Conservation (phyloP, 345 rosid species). For the Noccaea caerulescens region DNA sequence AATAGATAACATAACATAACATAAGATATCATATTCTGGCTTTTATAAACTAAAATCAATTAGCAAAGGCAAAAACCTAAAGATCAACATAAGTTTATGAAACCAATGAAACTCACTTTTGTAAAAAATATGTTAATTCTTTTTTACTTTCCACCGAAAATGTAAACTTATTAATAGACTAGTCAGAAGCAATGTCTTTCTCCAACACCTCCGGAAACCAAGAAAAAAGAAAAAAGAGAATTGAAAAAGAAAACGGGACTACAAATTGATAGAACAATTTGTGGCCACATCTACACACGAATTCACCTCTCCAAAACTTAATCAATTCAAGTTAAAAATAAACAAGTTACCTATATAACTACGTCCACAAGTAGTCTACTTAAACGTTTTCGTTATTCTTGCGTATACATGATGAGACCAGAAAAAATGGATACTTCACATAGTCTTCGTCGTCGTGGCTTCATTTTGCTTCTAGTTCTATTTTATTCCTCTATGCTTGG, state of each 20-base stretch:
- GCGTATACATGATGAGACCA: not conserved
- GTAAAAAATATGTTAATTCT: too few relatives aligned
- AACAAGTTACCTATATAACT: not conserved
- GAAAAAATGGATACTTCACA: constrained; percentile 23
- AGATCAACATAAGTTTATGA: too few relatives aligned
- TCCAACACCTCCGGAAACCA: constrained; percentile 22
- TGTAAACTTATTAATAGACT: constrained; percentile 18
- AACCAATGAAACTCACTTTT: too few relatives aligned
- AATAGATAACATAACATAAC: too few relatives aligned
- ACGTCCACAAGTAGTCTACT: constrained; percentile 8
- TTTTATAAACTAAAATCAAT: too few relatives aligned
- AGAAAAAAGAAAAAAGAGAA: not conserved
- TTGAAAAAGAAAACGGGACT: not conserved
- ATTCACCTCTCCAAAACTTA: not conserved
- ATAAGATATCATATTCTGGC: too few relatives aligned
- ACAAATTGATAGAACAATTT: not conserved
- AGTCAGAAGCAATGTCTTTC: not conserved
- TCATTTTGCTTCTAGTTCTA: constrained; percentile 25
- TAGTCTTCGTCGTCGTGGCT: not conserved
- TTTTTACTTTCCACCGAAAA: not conserved
- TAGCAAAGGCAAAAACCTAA: too few relatives aligned
- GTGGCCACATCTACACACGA: constrained; percentile 23
- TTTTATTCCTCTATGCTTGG: constrained; percentile 7
- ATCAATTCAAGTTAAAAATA: not conserved
- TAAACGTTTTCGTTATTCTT: not conserved